Base-by-base conservation (phyloP, 768 basidiomycete species). In the Coprinopsis strossmayeri region DNA sequence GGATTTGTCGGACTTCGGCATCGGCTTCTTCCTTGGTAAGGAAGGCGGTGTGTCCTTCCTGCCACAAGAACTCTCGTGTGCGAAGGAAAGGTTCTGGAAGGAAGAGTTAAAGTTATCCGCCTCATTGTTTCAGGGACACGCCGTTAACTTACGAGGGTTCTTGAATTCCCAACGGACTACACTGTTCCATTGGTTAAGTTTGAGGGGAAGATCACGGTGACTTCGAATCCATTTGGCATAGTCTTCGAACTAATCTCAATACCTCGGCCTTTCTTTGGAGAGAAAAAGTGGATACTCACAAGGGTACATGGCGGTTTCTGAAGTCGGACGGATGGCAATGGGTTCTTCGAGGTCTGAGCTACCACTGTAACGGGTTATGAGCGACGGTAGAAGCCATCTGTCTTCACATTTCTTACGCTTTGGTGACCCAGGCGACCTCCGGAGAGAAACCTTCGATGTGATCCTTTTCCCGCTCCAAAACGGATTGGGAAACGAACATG, bases 81-180 rank as follows among this genome's bases (percentile, higher is more conserved):
- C 96, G 92, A 30, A 99, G 79, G 87, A 99, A 99, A 5, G 96
- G 96, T 66, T 99, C 30, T 32, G 30, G 30, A 7, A 15, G 30
- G 30, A 15, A 15, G 9, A 15, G 30, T 7, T 32, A 32, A n/a
- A n/a, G n/a, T n/a, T n/a, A n/a, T n/a, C 87, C 90, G 62, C 3
- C 18, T 25, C 10, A 30, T 35, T 28, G 3, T 13, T 23, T 25
- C 39, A 21, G 1, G 17, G 2, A 25, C 30, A 37, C 24, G 21
- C 24, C 27, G 24, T 23, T 34, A 32, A 32, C 30, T 32, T 15
- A 32, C 30, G 94, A 50, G 95, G 95, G 65, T 94, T 94, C 71
- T 99, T 99, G 78, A 99, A 99, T 66, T 99, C 95, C 96, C 96
- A 99, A 50, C 96, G 86, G 26, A 99, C 96, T 57, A 99, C 93